Evolutionary conservation across 805 yeast genomes (phyloP), one percentile per base, ranked within the genome.

Genomic region (Sugiyamaella lignohabitans): DNA sequence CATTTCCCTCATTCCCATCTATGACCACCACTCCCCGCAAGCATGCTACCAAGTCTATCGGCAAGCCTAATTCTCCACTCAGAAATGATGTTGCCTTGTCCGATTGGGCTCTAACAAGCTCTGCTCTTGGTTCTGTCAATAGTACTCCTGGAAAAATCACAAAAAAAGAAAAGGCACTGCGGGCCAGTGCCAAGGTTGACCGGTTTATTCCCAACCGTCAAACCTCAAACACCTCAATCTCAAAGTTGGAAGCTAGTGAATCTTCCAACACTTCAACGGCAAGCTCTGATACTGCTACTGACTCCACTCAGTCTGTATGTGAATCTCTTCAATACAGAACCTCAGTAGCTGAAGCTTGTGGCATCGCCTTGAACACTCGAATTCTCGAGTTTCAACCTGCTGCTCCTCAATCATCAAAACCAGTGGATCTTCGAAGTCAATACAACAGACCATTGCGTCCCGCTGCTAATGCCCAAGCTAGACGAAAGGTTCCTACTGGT

Each of bases 341-440:
- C 57, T 82, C 87, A 22, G 95, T 91, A 1, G 98, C 97, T 0
- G 84, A 84, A 60, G 98, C 97, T 0, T 91, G 97, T 63, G 98
- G 98, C 0, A 71, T 88, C 42, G 82, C 84, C 48, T 76, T 85
- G 58, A 83, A 87, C 51, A 83, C 86, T 52, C 72, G 96, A 53
- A 86, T 93, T 34, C 68, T 91, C 49, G 88, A 87, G 57, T 91
- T 84, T 65, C 83, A 86, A 62, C 94, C 93, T n/a, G 67, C 74
- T 18, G 87, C 96, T 6, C 97, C 97, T 2, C 83, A 78, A 51
- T 57, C 72, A 17, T 49, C 61, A 6, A 60, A 59, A 46, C 64
- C 68, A 17, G 58, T 62, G 6, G 67, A 63, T 45, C 57, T 66
- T 39, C 58, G 64, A 47, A 55, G 60, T 29, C 67, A 59, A 37